Evolutionary conservation across 2,329 filamentous ascomycete species (phyloP).

Genomic region (Corniculantispora saksenae): DNA sequence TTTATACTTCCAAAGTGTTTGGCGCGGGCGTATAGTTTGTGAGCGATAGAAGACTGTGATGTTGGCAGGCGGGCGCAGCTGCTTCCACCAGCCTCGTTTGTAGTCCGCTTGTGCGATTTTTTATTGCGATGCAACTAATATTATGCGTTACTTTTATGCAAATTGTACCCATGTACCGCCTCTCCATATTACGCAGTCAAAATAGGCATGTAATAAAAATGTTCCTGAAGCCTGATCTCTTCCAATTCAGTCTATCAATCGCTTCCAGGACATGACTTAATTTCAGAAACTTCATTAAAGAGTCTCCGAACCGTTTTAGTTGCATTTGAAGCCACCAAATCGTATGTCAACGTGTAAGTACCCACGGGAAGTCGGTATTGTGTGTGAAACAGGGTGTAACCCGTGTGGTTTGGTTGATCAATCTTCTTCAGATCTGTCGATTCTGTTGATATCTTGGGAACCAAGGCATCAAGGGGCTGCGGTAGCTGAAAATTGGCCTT

Average conservation of each 20-base stretch:
- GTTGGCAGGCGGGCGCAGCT: too few species aligned
- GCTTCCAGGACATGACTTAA: neutral
- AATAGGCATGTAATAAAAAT: too few species aligned
- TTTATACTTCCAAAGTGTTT: too few species aligned
- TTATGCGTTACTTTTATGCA: too few species aligned
- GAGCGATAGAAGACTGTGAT: too few species aligned
- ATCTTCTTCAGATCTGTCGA: conserved; percentile 12
- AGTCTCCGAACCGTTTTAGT: conserved; percentile 11
- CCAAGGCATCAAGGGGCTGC: neutral
- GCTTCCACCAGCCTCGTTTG: too few species aligned
- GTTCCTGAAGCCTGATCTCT: too few species aligned
- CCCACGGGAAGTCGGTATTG: neutral
- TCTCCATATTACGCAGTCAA: too few species aligned
- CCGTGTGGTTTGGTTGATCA: conserved; percentile 4
- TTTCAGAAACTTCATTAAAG: conserved; percentile 18
- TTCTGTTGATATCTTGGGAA: conserved; percentile 11
- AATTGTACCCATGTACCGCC: too few species aligned
- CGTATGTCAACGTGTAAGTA: conserved; percentile 19
- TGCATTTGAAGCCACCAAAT: conserved; percentile 20
- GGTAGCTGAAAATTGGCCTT: neutral
- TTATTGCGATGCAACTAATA: too few species aligned
- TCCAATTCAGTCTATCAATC: neutral
- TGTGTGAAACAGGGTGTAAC: conserved; percentile 19
- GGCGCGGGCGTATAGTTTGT: too few species aligned
- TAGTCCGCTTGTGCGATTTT: too few species aligned